Conservation (phyloP, 2,329 filamentous ascomycete species). For the Ascochyta fabae region DNA sequence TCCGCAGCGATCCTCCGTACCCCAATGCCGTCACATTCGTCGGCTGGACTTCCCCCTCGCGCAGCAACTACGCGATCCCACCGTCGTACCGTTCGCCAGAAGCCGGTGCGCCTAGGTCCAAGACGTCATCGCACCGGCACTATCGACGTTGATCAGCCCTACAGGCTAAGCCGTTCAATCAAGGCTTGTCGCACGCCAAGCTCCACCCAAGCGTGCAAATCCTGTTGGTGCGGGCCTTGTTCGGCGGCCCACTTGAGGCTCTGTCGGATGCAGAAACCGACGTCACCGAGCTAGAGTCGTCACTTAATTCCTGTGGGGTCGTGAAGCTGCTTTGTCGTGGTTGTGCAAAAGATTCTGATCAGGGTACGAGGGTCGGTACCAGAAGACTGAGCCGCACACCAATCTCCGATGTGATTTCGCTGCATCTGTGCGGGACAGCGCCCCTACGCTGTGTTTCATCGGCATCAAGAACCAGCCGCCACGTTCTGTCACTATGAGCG, state of each 20-base stretch:
- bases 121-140: slow-evolving; percentile 4
- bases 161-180: slow-evolving; percentile 1
- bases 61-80: not conserved
- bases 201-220: slow-evolving; percentile 4
- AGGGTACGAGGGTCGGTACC: not conserved
- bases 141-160: slow-evolving; percentile 1
- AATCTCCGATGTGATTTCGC: not conserved
- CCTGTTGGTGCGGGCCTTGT: slow-evolving; percentile 14
- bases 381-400: not conserved
- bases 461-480: not conserved
- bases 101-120: not conserved
- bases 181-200: slow-evolving; percentile 13
- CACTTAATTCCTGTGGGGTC: slow-evolving; percentile 1
- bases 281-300: slow-evolving; percentile 14
- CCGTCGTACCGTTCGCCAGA: not conserved
- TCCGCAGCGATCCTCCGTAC: slow-evolving; percentile 3
- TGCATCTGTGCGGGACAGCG: not conserved
- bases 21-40: slow-evolving; percentile 17
- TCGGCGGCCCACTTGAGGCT: slow-evolving; percentile 10
- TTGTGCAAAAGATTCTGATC: not conserved
- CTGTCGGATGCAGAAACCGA: slow-evolving; percentile 2
- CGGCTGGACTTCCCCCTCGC: slow-evolving; percentile 2
- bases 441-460: not conserved
- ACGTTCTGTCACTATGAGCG: not conserved
- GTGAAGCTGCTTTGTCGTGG: not conserved